Conservation (phyloP, 2,329 filamentous ascomycete species). For the Xylaria sp. region DNA sequence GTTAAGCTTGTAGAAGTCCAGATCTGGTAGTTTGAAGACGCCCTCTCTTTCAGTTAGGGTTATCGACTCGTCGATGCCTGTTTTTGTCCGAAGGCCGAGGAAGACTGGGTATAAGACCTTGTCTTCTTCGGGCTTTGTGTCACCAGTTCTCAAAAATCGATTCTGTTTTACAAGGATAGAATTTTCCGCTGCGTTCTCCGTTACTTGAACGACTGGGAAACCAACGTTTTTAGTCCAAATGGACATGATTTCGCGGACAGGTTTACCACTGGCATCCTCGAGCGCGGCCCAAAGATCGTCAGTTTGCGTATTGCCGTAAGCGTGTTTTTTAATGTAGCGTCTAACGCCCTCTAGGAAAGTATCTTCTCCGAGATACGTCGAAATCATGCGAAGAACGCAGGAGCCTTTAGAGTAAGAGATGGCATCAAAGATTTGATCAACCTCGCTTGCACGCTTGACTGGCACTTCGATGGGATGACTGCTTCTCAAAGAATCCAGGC, state of each 20-base stretch:
- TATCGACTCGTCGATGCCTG: constrained; percentile 81
- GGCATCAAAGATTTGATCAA: constrained; percentile 98
- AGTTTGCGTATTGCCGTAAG: constrained; percentile 94
- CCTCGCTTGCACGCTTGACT: constrained; percentile 93
- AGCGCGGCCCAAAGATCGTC: constrained; percentile 91
- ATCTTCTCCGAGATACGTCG: constrained; percentile 92
- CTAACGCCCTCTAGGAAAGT: constrained; percentile 92
- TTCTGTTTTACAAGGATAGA: constrained; percentile 93
- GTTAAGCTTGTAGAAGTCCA: constrained; percentile 96
- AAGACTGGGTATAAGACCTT: constrained; percentile 89
- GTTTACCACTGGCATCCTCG: constrained; percentile 88
- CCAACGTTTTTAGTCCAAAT: constrained; percentile 98
- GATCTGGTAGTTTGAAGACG: constrained; percentile 78
- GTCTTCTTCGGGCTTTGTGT: constrained; percentile 94
- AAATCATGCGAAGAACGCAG: constrained; percentile 96
- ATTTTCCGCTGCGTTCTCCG: constrained; percentile 75
- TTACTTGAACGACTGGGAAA: constrained; percentile 89
- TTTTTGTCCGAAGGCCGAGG: constrained; percentile 83
- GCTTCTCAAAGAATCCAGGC: constrained; percentile 89
- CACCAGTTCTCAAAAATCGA: constrained; percentile 90
- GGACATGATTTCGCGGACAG: constrained; percentile 89
- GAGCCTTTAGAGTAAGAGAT: constrained; percentile 98
- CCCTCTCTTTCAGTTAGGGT: constrained; percentile 78
- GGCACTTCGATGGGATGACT: constrained; percentile 97
- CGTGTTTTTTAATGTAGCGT: constrained; percentile 92